Evolutionary conservation across 192 early-diverging fungal genomes (phyloP).

Genomic region (Podochytrium sp.): DNA sequence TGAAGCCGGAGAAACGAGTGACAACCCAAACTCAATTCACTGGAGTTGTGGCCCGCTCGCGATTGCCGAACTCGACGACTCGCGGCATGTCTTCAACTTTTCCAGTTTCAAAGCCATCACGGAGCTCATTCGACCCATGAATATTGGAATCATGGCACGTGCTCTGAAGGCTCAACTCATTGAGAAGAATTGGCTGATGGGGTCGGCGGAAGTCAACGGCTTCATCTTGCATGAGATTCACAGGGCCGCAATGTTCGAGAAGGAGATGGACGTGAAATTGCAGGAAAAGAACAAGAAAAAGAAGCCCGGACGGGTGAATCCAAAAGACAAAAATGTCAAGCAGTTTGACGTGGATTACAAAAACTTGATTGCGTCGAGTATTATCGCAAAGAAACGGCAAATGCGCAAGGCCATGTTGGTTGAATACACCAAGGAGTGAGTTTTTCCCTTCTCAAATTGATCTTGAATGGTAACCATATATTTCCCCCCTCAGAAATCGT

Average conservation of each 20-base stretch:
- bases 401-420: slow-evolving; percentile 51
- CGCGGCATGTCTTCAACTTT: slow-evolving; percentile 38
- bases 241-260: slow-evolving; percentile 38
- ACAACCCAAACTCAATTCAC: slow-evolving; percentile 21
- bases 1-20: slow-evolving; percentile 22
- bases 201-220: slow-evolving; percentile 44
- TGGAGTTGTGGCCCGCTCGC: slow-evolving; percentile 50
- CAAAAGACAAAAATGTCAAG: slow-evolving; percentile 26
- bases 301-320: background rate
- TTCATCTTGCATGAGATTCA: slow-evolving; percentile 45
- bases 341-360: slow-evolving; percentile 49
- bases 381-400: slow-evolving; percentile 48
- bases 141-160: slow-evolving; percentile 29
- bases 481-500: background rate
- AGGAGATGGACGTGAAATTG: slow-evolving; percentile 34
- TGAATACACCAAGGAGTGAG: slow-evolving; percentile 51
- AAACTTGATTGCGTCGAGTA: slow-evolving; percentile 38
- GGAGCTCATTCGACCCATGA: slow-evolving; percentile 22
- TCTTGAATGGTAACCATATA: background rate
- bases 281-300: slow-evolving; percentile 33
- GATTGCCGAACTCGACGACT: slow-evolving; percentile 54
- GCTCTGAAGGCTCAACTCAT: slow-evolving; percentile 51
- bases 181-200: slow-evolving; percentile 54
- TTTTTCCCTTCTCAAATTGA: background rate
- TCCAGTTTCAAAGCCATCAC: slow-evolving; percentile 39